Evolutionary conservation across 345 rosid genomes (phyloP).

Genomic region (Hibiscus syriacus): DNA sequence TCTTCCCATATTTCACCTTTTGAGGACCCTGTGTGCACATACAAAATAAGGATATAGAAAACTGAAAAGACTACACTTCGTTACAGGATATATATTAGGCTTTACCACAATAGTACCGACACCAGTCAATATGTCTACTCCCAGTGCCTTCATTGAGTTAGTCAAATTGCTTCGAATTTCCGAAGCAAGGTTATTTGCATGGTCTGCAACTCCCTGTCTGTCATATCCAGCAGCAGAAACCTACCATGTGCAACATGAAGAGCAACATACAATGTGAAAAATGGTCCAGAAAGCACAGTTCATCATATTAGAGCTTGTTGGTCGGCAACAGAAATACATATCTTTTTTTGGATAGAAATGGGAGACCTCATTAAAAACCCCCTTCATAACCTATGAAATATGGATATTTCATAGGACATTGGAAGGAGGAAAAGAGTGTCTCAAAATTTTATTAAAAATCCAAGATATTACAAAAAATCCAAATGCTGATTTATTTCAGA

Average conservation of each 20-base stretch:
- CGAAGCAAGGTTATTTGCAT: constrained; percentile 87
- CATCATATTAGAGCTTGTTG: not conserved
- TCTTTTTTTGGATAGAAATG: too few relatives aligned
- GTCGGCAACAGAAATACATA: not conserved
- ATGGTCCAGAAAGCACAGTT: not conserved
- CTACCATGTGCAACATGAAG: constrained; percentile 28
- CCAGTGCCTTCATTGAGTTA: constrained; percentile 88
- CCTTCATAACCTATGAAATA: too few relatives aligned
- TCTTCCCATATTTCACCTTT: constrained; percentile 81
- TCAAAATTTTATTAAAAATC: too few relatives aligned
- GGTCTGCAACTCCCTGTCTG: constrained; percentile 95
- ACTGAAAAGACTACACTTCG: not conserved
- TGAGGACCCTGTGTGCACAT: constrained; percentile 64
- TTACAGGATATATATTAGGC: constrained; percentile 18
- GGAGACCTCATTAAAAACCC: too few relatives aligned
- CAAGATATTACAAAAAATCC: too few relatives aligned
- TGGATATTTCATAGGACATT: too few relatives aligned
- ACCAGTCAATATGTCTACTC: constrained; percentile 94
- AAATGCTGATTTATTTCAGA: not conserved
- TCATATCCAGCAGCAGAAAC: constrained; percentile 93
- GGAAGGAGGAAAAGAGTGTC: too few relatives aligned
- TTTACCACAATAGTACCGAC: constrained; percentile 75
- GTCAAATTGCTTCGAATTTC: constrained; percentile 85
- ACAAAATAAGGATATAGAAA: not conserved
- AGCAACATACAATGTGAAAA: not conserved